phyloP scores from a whole-genome alignment of 1,284 basidiomycete species.

The Moesziomyces aphidis region DNA sequence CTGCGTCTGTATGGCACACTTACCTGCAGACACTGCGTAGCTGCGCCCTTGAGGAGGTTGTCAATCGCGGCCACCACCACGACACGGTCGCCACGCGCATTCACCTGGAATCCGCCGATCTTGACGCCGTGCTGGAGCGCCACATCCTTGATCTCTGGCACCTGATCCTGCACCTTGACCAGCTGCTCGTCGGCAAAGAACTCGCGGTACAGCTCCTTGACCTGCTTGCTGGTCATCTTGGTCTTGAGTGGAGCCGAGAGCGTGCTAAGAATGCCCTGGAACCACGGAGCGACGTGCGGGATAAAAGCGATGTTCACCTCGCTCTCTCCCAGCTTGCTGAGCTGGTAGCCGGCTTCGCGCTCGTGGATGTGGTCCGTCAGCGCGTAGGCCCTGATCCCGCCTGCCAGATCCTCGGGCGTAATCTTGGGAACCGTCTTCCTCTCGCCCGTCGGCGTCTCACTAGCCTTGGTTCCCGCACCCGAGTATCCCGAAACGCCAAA shows the following conservation, averaged over 20 bases:
- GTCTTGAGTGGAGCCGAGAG: conserved; percentile 82
- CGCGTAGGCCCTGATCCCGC: conserved; percentile 84
- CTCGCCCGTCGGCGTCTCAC: conserved; percentile 32
- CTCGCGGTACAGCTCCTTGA: conserved; percentile 80
- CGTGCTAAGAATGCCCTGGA: conserved; percentile 92
- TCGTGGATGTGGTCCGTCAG: conserved; percentile 99
- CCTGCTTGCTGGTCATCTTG: conserved; percentile 77
- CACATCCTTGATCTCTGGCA: conserved; percentile 82
- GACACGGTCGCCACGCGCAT: conserved; percentile 85
- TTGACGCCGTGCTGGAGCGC: conserved; percentile 87
- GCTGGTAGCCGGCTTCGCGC: conserved; percentile 87
- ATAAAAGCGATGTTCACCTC: conserved; percentile 83
- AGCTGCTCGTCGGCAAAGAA: conserved; percentile 82
- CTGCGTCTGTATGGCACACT: no score
- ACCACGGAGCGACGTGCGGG: conserved; percentile 91
- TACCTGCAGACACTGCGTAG: conserved; percentile 95
- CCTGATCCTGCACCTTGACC: conserved; percentile 76
- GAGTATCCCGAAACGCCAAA: conserved; percentile 95
- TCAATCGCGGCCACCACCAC: conserved; percentile 84
- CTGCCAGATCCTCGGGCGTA: conserved; percentile 77
- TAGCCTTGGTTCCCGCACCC: conserved; percentile 87
- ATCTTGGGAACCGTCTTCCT: conserved; percentile 82
- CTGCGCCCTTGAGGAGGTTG: conserved; percentile 96
- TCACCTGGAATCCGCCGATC: conserved; percentile 93
- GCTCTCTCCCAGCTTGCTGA: conserved; percentile 73